Base-by-base conservation (phyloP, 2,329 filamentous ascomycete species). In the Claviceps pazoutovae region DNA sequence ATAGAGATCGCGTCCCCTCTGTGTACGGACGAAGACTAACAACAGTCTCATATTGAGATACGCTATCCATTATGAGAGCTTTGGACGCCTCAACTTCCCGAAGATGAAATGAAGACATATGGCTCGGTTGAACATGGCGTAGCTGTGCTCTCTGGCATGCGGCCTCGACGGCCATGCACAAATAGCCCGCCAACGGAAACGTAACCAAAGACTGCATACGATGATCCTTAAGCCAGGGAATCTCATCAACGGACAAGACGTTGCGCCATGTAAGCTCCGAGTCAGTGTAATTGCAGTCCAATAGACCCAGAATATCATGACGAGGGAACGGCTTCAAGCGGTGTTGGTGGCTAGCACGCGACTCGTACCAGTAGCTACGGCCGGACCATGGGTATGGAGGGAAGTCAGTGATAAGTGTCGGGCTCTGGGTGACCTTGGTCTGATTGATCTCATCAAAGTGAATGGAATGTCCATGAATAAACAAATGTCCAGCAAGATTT, bases 181-280 rank as follows among this genome's bases (percentile, higher is more conserved):
- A 59, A 50, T 72, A 76, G 2, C 74, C 79, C 1, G 75, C 69
- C 38, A 77, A 68, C 30, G 79, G 76, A 59, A 77, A 80, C 37
- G 79, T 71, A 2, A 70, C 72, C 34, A 78, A 62, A 11, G 72
- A 76, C 57, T 82, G 76, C 62, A 83, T 74, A 51, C 66, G 66
- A 63, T 83, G 80, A 56, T 81, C 75, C 46, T 74, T 70, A 4
- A 80, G 67, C 68, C 81, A 83, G 1, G 82, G 75, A 0, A 76
- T 58, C 49, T 76, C 73, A 44, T 74, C 71, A 0, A 71, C 55
- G 7, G 66, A 66, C 34, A 77, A 57, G 19, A 71, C 66, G 53
- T 75, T 75, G 41, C 73, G 65, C 74, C 75, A 78, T 0, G 64
- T 70, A 0, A 72, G 71, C 56, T 75, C 70, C 3, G 69, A 54